Evolutionary conservation across 805 yeast genomes (phyloP), one percentile per base, ranked within the genome.

Genomic region (Jamesozyma gamospora): DNA sequence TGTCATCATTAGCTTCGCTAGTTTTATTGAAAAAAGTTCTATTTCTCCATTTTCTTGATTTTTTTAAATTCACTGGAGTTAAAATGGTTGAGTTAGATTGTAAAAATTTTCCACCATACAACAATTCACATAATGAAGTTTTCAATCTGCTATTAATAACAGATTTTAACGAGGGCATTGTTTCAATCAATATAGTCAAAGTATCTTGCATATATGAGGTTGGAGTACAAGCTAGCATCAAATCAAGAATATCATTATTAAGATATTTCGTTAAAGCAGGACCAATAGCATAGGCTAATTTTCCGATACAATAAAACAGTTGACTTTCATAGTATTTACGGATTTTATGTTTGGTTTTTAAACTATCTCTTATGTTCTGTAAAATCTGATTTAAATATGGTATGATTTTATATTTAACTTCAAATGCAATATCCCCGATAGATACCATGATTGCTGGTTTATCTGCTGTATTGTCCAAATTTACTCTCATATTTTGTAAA

Each of bases 241-340:
- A 69, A 48, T 82, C 88, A 37, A 90, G 63, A 17, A 90, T 71
- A 51, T 85, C 94, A 45, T 80, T 73, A 47, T 86, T 88, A 40
- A 92, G 64, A 56, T 85, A 87, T 54, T 90, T 92, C 0, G 96
- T 84, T 41, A 90, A 66, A 0, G 95, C 94, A 11, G 95, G 94
- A 0, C 96, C 96, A 13, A 90, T 85, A 0, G 97, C 90, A 19
- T 72, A 71, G 0, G 96, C 88, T 28, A 92, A 64, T 61, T 85
- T 82, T 0, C 94, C 85, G 33, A 90, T 71, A 56, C 97, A 92
- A 50, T 82, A 84, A 52, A 88, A 90, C 16, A 90, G 75, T 1
- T 95, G 87, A 0, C 84, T 81, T 48, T 85, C 94, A 33, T 82
- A 77, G 36, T 82, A 87, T 53, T 77, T 80, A 42, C 88, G 70